A percentile compares a stretch with the other conserved stretches of the same genome.
Conservation (phyloP, 2,329 filamentous ascomycete species). For the Ophiocordyceps camponoti-saundersi region DNA sequence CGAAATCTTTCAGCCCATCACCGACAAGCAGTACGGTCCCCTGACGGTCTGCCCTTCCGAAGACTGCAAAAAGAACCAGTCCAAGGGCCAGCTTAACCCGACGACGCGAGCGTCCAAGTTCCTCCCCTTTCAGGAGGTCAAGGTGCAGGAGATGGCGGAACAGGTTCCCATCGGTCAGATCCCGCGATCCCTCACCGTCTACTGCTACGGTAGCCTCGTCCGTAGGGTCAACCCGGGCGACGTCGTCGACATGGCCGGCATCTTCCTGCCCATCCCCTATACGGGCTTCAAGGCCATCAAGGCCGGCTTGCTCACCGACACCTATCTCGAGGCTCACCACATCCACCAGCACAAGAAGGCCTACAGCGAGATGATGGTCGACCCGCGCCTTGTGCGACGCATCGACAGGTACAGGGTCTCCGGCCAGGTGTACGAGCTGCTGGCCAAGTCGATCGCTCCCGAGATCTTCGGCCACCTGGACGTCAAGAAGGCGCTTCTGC, state of each 20-base stretch:
- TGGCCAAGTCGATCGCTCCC: conserved; percentile 89
- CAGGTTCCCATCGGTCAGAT: conserved; percentile 98
- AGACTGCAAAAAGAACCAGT: conserved; percentile 81
- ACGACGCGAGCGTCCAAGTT: conserved; percentile 97
- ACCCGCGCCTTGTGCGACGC: conserved; percentile 59
- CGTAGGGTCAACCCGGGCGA: conserved; percentile 85
- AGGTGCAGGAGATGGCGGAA: conserved; percentile 98
- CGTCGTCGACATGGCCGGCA: conserved; percentile 81
- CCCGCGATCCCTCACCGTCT: conserved; percentile 73
- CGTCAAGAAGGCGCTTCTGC: conserved; percentile 93
- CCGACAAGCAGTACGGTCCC: conserved; percentile 78
- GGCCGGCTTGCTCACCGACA: conserved; percentile 90
- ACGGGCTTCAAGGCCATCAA: conserved; percentile 98
- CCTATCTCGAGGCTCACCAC: conserved; percentile 87
- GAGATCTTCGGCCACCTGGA: conserved; percentile 95
- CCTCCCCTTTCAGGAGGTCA: conserved; percentile 92
- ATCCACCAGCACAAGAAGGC: conserved; percentile 96
- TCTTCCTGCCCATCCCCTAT: conserved; percentile 93
- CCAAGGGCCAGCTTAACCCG: conserved; percentile 83
- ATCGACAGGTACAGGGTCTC: conserved; percentile 75
- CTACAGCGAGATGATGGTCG: conserved; percentile 80
- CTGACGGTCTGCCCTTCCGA: conserved; percentile 72
- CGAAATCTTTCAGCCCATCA: conserved; percentile 94
- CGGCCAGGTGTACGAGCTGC: conserved; percentile 87
- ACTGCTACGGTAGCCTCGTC: conserved; percentile 76